A percentile compares a stretch with the other conserved stretches of the same genome.
Conservation (phyloP, 768 basidiomycete species). For the Leccinum fibrillosum region DNA sequence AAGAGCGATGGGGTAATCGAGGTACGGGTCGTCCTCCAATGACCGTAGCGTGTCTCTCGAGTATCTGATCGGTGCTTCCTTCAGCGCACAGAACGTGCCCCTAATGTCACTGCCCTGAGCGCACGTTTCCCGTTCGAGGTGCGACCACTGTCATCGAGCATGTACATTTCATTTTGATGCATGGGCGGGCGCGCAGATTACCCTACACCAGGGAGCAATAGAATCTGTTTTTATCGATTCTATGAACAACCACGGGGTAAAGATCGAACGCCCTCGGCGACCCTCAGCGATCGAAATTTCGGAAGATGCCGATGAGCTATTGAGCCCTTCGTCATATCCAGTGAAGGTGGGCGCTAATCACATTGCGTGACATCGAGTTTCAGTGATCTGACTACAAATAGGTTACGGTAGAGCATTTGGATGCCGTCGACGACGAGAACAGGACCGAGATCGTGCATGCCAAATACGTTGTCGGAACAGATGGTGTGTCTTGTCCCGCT, state of each 20-base stretch:
- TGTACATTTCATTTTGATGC: neutral
- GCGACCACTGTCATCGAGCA: neutral
- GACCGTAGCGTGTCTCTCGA: too few relatives aligned
- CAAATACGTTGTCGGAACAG: neutral
- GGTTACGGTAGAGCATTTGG: neutral
- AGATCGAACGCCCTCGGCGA: neutral
- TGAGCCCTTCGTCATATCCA: neutral
- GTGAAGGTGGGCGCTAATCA: neutral
- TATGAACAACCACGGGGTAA: neutral
- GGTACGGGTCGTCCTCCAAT: neutral
- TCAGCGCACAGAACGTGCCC: neutral
- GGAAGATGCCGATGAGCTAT: neutral
- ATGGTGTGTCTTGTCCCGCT: neutral
- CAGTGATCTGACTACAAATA: neutral
- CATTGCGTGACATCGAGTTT: too few relatives aligned
- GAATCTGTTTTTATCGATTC: neutral
- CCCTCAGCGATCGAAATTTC: neutral
- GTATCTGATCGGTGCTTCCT: neutral
- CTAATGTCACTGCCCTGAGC: neutral
- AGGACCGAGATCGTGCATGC: neutral
- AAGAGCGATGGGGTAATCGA: neutral
- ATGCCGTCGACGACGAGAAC: neutral
- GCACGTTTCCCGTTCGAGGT: neutral
- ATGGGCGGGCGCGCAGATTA: neutral
- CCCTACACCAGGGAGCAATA: neutral